These are phyloP conservation scores for Ligustrum vulgare DNA, from an alignment of 257 asterid species.

Conservation along the genomic window DNA sequence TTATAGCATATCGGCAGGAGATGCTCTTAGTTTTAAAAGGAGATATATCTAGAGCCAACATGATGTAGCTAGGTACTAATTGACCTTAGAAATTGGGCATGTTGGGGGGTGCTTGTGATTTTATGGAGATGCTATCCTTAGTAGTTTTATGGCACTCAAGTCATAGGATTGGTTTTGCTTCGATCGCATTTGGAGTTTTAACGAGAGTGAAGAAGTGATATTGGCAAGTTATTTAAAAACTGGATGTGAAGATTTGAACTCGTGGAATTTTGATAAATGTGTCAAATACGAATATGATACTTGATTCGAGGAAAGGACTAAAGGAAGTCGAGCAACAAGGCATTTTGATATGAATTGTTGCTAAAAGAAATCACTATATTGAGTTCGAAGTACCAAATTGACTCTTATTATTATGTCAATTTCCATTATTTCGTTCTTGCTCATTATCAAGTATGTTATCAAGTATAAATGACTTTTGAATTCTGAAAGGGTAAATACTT, in stretches of 20 bases:
- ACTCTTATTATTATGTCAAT: not conserved
- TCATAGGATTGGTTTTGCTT: not conserved
- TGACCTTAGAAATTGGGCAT: slow-evolving; percentile 1
- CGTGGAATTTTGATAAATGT: not conserved
- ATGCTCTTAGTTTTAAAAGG: too few species aligned
- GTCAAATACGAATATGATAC: not conserved
- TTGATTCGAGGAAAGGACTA: not conserved
- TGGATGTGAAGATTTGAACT: not conserved
- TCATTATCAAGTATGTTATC: too few species aligned
- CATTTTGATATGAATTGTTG: slow-evolving; percentile 6
- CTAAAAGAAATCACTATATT: not conserved
- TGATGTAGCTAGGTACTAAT: not conserved
- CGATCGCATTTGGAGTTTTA: not conserved
- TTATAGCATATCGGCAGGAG: too few species aligned
- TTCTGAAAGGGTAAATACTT: too few species aligned
- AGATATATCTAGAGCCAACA: too few species aligned
- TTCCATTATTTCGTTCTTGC: too few species aligned
- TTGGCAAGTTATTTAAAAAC: not conserved
- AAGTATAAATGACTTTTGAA: too few species aligned
- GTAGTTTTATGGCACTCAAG: not conserved
- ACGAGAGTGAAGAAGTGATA: not conserved
- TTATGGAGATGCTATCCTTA: not conserved
- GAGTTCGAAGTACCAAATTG: not conserved
- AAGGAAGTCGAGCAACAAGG: not conserved
- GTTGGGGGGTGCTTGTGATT: not conserved